These are phyloP conservation scores for Tylopilus plumbeoviolaceoides DNA, from an alignment of 768 basidiomycete species.

Conservation along the genomic window DNA sequence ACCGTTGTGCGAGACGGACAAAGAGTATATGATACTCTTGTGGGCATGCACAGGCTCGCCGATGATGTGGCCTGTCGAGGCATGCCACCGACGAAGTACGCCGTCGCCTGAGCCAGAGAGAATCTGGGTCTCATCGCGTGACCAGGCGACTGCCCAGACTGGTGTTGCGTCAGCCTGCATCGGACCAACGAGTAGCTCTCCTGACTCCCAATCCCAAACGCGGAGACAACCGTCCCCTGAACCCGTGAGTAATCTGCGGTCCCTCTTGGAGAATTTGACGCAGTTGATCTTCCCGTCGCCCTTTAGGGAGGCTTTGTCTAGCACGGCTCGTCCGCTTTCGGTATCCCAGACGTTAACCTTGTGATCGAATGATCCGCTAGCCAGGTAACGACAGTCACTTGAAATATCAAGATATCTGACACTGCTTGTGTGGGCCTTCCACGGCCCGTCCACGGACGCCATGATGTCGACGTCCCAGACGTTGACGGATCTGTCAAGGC, in stretches of 20 bases:
- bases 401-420: slow-evolving; percentile 29
- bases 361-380: slow-evolving; percentile 31
- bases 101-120: slow-evolving; percentile 24
- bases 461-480: slow-evolving; percentile 28
- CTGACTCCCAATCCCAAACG: slow-evolving; percentile 27
- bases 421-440: slow-evolving; percentile 24
- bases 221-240: slow-evolving; percentile 28
- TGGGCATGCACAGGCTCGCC: slow-evolving; percentile 24
- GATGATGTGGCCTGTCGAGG: slow-evolving; percentile 17
- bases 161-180: slow-evolving; percentile 19
- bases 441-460: slow-evolving; percentile 14
- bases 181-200: slow-evolving; percentile 25
- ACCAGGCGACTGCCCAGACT: slow-evolving; percentile 30
- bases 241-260: slow-evolving; percentile 25
- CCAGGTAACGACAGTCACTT: slow-evolving; percentile 26
- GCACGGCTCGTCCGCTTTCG: slow-evolving; percentile 22
- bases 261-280: slow-evolving; percentile 25
- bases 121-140: slow-evolving; percentile 27
- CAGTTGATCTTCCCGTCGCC: slow-evolving; percentile 27
- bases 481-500: slow-evolving; percentile 29
- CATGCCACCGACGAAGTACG: slow-evolving; percentile 23
- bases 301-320: slow-evolving; percentile 19
- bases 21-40: slow-evolving; percentile 24
- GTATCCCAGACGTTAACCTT: slow-evolving; percentile 30
- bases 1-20: slow-evolving; percentile 27